These are phyloP conservation scores for Begonia loranthoides DNA, from an alignment of 306 rosid species.

Conservation along the genomic window DNA sequence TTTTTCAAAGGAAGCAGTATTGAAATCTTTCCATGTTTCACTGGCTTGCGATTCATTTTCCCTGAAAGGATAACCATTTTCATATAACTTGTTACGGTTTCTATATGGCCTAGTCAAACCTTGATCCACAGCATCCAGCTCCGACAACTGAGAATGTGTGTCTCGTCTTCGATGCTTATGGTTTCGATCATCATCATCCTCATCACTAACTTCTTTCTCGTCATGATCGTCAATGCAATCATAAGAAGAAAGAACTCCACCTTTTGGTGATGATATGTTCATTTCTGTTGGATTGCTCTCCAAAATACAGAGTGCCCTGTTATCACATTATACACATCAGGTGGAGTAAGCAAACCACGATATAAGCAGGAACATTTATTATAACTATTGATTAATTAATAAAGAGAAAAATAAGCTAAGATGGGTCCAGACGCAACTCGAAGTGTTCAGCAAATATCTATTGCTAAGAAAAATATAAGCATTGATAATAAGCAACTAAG, in stretches of 20 bases:
- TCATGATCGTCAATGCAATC: constrained; percentile 8
- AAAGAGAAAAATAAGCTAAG: too few relatives aligned
- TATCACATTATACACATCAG: constrained; percentile 13
- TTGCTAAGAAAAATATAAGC: too few relatives aligned
- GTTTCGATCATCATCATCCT: constrained; percentile 91
- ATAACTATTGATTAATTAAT: too few relatives aligned
- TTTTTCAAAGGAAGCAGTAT: constrained; percentile 28
- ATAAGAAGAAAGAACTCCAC: constrained; percentile 16
- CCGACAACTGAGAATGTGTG: constrained; percentile 53
- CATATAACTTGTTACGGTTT: constrained; percentile 56
- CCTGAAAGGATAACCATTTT: constrained; percentile 56
- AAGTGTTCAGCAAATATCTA: too few relatives aligned
- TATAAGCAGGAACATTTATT: too few relatives aligned
- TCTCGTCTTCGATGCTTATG: constrained; percentile 22
- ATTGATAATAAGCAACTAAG: too few relatives aligned
- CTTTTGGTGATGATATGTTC: constrained; percentile 63
- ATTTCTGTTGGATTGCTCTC: constrained; percentile 46
- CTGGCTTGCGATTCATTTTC: constrained; percentile 62
- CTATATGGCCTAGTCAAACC: constrained; percentile 54
- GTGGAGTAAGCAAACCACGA: too few relatives aligned
- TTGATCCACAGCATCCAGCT: constrained; percentile 60
- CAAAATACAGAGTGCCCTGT: constrained; percentile 10
- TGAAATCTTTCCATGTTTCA: constrained; percentile 43
- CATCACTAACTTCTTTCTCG: constrained; percentile 93
- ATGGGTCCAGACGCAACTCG: too few relatives aligned